Evolutionary conservation across 148 eudicot genomes (phyloP), one percentile per base, ranked within the genome.

Genomic region (Chenopodium album): DNA sequence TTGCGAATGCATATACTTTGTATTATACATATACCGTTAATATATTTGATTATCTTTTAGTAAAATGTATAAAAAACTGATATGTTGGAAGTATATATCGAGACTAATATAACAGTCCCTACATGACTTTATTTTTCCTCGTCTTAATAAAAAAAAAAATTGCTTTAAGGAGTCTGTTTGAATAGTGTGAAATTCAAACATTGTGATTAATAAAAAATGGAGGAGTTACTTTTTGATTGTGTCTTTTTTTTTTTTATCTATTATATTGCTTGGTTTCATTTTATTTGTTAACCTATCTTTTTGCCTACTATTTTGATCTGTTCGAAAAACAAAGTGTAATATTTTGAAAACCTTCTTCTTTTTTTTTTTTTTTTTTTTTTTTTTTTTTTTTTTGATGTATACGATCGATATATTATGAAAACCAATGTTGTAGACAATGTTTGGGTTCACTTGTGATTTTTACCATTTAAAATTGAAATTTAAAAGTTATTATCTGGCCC

Each of bases 381-480:
- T 7, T 5, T 5, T 37, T 4, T 37, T 52, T n/a, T 47, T 52
- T n/a, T 47, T 47, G 72, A 64, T 81, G 32, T 22, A 7, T 20
- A 29, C 65, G 73, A 47, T 9, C 56, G 56, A 67, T 76, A 11
- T 75, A 56, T 52, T 37, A 7, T 37, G 7, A 37, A 37, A 37
- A 37, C 54, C 65, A 12, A 71, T 71, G 66, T 78, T 77, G 81
- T n/a, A 73, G 79, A 83, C 73, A 48, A 73, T 29, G 13, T 37
- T 63, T 78, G 44, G 22, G 32, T 29, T 59, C 47, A 48, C 62
- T 26, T 71, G 54, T 71, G 62, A 41, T 26, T 20, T 37, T 7
- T 46, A 16, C 19, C 48, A 1, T n/a, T 32, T 68, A 46, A 8
- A 26, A n/a, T 75, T 32, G 16, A 74, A 6, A 7, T 75, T 37